Conservation (phyloP, 2,329 filamentous ascomycete species). For the Claviceps maximensis region DNA sequence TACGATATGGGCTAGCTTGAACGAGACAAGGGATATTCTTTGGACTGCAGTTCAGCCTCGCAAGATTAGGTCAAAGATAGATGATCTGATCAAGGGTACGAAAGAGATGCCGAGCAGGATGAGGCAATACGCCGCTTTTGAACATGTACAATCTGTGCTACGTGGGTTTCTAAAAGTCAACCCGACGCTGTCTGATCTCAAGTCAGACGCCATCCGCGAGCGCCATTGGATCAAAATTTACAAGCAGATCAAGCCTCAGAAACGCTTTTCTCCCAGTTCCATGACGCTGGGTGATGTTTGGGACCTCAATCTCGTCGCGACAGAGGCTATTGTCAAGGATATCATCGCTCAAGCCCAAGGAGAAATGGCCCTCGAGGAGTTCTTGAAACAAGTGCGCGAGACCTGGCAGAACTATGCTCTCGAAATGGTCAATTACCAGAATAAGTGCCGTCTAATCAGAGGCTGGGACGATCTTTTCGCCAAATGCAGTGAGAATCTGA, state of each 20-base stretch:
- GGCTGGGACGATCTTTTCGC: conserved; percentile 98
- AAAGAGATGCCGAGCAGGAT: conserved; percentile 99
- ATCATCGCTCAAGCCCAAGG: conserved; percentile 94
- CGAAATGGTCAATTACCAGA: conserved; percentile 93
- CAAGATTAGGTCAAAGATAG: conserved; percentile 80
- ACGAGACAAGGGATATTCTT: conserved; percentile 79
- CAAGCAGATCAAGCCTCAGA: conserved; percentile 84
- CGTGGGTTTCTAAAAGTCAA: conserved; percentile 87
- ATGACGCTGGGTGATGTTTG: conserved; percentile 98
- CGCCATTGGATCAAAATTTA: conserved; percentile 97
- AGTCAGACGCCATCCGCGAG: conserved; percentile 91
- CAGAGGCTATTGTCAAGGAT: conserved; percentile 76
- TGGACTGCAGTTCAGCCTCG: conserved; percentile 95
- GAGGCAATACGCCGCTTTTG: conserved; percentile 99
- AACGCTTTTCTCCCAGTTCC: conserved; percentile 84
- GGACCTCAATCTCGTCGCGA: conserved; percentile 84
- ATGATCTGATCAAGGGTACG: conserved; percentile 90
- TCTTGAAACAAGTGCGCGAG: conserved; percentile 89
- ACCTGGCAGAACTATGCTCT: conserved; percentile 93
- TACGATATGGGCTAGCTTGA: conserved; percentile 91
- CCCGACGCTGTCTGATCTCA: conserved; percentile 72
- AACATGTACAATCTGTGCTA: conserved; percentile 87
- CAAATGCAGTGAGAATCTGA: conserved; percentile 95
- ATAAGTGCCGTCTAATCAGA: conserved; percentile 91
- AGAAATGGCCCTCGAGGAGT: conserved; percentile 97